Conservation (phyloP, 2,329 filamentous ascomycete species). For the Falciphora oryzae region DNA sequence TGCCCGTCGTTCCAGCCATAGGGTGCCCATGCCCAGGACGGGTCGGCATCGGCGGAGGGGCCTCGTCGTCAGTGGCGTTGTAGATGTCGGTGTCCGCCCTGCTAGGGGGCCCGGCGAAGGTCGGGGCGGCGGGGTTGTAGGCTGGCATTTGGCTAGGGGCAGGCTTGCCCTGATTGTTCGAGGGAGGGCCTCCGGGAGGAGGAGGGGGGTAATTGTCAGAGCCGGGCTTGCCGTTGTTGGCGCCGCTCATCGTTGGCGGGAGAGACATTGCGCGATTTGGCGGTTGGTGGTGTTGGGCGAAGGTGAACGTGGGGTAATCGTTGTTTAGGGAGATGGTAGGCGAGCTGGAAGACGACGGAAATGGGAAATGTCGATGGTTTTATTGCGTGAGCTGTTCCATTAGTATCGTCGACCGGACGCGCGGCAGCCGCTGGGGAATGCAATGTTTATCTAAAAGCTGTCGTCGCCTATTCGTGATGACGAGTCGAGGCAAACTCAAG, state of each 20-base stretch:
- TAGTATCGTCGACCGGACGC: background rate
- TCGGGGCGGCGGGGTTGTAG: conserved; percentile 8
- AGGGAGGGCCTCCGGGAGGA: conserved; percentile 12
- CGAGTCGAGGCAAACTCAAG: background rate
- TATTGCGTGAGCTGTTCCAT: background rate
- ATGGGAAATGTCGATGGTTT: background rate
- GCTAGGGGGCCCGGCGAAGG: background rate
- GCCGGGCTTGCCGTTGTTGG: background rate
- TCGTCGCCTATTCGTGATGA: background rate
- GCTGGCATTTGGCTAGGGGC: background rate
- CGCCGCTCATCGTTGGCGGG: conserved; percentile 9
- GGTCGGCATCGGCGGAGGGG: background rate
- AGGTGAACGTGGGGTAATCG: background rate
- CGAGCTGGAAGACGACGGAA: background rate
- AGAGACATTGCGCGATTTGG: conserved; percentile 5
- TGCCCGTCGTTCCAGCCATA: background rate
- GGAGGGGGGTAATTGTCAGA: conserved; percentile 11
- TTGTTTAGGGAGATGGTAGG: background rate
- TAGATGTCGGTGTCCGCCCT: conserved; percentile 9
- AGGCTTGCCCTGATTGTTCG: background rate
- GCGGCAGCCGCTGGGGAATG: background rate
- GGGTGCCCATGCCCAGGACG: background rate
- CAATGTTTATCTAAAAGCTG: background rate
- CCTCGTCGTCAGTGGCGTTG: conserved; percentile 1
- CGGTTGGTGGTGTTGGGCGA: background rate